These are phyloP conservation scores for Rhynchosporium secalis DNA, from an alignment of 2,329 filamentous ascomycete species.

Conservation along the genomic window DNA sequence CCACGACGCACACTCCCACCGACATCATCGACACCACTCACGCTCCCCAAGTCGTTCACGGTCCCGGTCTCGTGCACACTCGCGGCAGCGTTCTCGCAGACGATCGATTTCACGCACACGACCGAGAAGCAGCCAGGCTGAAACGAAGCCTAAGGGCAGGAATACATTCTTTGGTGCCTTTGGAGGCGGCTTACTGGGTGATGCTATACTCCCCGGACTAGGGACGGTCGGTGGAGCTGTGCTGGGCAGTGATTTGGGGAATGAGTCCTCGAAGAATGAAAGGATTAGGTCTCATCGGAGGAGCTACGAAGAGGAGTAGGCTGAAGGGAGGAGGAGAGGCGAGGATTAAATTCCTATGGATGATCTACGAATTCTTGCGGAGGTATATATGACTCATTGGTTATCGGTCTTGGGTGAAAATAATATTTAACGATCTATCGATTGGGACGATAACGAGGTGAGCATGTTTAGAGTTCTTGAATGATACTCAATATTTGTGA, in stretches of 20 bases:
- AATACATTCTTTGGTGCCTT: slow-evolving; percentile 32
- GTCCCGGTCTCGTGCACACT: neutral
- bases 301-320: slow-evolving; percentile 20
- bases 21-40: slow-evolving; percentile 11
- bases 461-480: neutral
- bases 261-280: slow-evolving; percentile 20
- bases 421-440: neutral
- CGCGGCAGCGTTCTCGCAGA: slow-evolving; percentile 1
- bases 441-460: neutral
- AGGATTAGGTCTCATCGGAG: slow-evolving; percentile 8
- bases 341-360: slow-evolving; percentile 12
- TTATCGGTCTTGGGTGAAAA: neutral
- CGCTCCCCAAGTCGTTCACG: neutral
- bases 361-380: neutral
- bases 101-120: slow-evolving; percentile 9
- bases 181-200: slow-evolving; percentile 29
- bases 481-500: neutral
- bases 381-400: neutral
- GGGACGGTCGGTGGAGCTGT: slow-evolving; percentile 32
- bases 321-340: slow-evolving; percentile 22
- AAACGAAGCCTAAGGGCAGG: slow-evolving; percentile 1
- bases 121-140: slow-evolving; percentile 2
- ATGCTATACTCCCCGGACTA: slow-evolving; percentile 32
- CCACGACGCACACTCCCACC: slow-evolving; percentile 15
- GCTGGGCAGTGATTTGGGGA: slow-evolving; percentile 28